These are phyloP conservation scores for Nicotiana otophora DNA, from an alignment of 257 asterid genomes.

Conservation along the genomic window DNA sequence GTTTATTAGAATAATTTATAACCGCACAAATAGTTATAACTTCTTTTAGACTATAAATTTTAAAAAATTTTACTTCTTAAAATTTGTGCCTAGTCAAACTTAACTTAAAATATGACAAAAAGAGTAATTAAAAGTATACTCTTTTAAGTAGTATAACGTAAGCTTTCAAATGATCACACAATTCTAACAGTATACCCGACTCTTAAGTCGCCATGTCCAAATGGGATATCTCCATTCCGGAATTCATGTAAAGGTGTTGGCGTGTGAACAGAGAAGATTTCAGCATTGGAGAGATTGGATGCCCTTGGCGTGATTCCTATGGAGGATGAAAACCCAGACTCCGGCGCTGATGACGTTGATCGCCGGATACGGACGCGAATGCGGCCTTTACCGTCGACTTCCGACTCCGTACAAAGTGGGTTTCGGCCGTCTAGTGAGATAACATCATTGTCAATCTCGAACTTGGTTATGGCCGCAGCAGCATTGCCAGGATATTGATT, in stretches of 20 bases:
- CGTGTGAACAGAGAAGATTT: slow-evolving; percentile 53
- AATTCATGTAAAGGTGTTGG: slow-evolving; percentile 37
- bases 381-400: slow-evolving; percentile 45
- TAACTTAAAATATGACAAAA: too few species aligned
- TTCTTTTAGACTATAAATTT: too few species aligned
- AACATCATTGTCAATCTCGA: slow-evolving; percentile 58
- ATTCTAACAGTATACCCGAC: slow-evolving; percentile 19
- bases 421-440: slow-evolving; percentile 68
- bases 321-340: slow-evolving; percentile 40
- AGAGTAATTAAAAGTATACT: too few species aligned
- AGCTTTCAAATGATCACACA: too few species aligned
- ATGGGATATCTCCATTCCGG: slow-evolving; percentile 9
- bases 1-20: too few species aligned
- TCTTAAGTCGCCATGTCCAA: slow-evolving; percentile 23
- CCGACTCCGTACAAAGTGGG: slow-evolving; percentile 68
- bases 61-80: too few species aligned
- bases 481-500: slow-evolving; percentile 52
- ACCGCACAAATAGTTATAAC: too few species aligned
- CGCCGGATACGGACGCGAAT: slow-evolving; percentile 63
- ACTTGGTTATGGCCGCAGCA: slow-evolving; percentile 55
- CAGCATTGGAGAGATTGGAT: slow-evolving; percentile 58
- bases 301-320: slow-evolving; percentile 56
- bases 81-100: too few species aligned
- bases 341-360: slow-evolving; percentile 48
- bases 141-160: too few species aligned